Evolutionary conservation across 495 filamentous ascomycete genomes (phyloP), one percentile per base, ranked within the genome.

Genomic region (Penicillium coprophilum): DNA sequence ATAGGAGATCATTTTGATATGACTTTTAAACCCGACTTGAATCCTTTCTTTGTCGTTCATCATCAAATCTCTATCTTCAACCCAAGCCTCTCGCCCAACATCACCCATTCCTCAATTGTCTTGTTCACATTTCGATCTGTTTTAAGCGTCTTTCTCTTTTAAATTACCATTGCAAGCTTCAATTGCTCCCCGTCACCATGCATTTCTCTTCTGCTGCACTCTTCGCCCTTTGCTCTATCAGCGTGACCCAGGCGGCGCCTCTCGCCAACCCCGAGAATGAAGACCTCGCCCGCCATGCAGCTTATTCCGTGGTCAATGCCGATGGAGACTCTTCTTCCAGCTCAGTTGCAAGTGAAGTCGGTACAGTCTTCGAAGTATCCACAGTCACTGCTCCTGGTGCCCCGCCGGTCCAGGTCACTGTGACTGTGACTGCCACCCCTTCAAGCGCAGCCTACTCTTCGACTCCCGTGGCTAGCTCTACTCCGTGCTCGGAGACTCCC

Each of bases 231-330:
- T 71, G 68, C 38, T 59, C 65, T 24, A 21, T 75, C 41, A 55
- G 66, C 50, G 60, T 63, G 19, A 50, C 67, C 27, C 69, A 66
- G 12, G 72, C 72, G 23, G 61, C 72, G 3, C 75, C 75, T 8
- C 44, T 78, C 30, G 44, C 68, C 59, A 68, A 63, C 43, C 50
- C 62, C 9, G 62, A 61, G 13, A 59, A 66, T 23, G 62, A 64
- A 10, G 66, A 65, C 40, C 41, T 76, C 13, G 51, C 57, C 52
- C 71, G 70, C 56, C 62, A 72, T 57, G 60, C 65, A 28, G 58
- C 63, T 20, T 82, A 82, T 58, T 66, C 72, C 6, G 71, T 82
- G 28, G 79, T 81, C 53, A 77, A 80, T 52, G 79, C 81, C 20
- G 77, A 70, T 32, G 75, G 73, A 27, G 63, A 68, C 2, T 20